These are phyloP conservation scores for Monosporascus sp. DNA, from an alignment of 2,329 filamentous ascomycete genomes.

Conservation along the genomic window DNA sequence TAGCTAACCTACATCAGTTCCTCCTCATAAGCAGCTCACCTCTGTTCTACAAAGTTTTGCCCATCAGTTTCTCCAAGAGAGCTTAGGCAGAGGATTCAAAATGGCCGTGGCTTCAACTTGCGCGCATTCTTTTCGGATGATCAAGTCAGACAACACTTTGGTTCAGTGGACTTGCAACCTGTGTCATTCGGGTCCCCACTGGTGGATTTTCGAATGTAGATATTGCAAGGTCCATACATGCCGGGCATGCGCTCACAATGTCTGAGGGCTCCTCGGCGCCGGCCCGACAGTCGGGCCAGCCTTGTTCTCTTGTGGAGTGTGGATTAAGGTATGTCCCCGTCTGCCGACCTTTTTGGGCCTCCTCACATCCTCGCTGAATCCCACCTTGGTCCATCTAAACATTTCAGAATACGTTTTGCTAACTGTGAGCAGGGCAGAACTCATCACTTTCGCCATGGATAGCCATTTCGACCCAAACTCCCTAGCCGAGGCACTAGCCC, in stretches of 20 bases:
- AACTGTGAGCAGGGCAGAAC: not conserved
- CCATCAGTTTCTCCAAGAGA: not conserved
- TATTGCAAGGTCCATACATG: slow-evolving; percentile 65
- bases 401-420: not conserved
- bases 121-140: slow-evolving; percentile 57
- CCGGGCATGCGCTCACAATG: slow-evolving; percentile 48
- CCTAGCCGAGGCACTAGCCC: not conserved
- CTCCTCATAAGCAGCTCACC: not conserved
- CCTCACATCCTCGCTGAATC: not conserved
- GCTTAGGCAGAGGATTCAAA: slow-evolving; percentile 14
- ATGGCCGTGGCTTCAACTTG: slow-evolving; percentile 54
- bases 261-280: slow-evolving; percentile 16
- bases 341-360: not conserved
- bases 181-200: slow-evolving; percentile 60
- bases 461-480: not conserved
- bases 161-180: slow-evolving; percentile 62
- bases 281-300: slow-evolving; percentile 4
- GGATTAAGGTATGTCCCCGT: not conserved
- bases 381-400: not conserved
- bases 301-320: slow-evolving; percentile 6
- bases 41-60: not conserved
- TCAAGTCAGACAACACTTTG: slow-evolving; percentile 61
- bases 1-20: not conserved
- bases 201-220: slow-evolving; percentile 64
- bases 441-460: not conserved